Evolutionary conservation across 2,329 filamentous ascomycete species (phyloP).

Genomic region (Didymosphaeria variabile): DNA sequence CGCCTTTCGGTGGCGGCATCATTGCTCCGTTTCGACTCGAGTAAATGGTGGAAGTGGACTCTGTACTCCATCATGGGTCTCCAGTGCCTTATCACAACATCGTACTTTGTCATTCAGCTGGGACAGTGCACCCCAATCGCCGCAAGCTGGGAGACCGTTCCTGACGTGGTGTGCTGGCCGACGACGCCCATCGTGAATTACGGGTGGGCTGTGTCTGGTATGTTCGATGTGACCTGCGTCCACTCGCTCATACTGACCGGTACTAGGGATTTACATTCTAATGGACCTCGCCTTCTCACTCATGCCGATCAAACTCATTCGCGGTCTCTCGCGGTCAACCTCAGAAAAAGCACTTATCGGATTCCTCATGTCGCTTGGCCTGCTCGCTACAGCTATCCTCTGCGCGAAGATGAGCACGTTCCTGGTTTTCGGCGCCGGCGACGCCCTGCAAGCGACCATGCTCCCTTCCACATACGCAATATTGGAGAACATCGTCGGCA

Average conservation of each 20-base stretch:
- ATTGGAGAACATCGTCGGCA: constrained; percentile 37
- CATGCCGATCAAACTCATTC: constrained; percentile 36
- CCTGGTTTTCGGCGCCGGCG: constrained; percentile 31
- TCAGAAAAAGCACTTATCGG: constrained; percentile 38
- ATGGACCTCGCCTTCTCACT: constrained; percentile 40
- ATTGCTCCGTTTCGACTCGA: constrained; percentile 32
- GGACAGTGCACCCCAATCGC: constrained; percentile 36
- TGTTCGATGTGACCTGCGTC: background rate
- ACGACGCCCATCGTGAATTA: constrained; percentile 30
- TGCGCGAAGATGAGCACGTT: constrained; percentile 39
- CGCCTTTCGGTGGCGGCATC: constrained; percentile 38
- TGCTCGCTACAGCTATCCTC: constrained; percentile 33
- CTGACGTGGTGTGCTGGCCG: constrained; percentile 35
- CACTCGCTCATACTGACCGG: background rate
- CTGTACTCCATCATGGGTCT: constrained; percentile 35
- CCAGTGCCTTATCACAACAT: constrained; percentile 31
- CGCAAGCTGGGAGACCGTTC: constrained; percentile 33
- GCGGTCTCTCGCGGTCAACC: constrained; percentile 29
- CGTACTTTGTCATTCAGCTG: constrained; percentile 38
- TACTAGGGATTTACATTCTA: constrained; percentile 32
- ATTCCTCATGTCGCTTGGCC: constrained; percentile 33
- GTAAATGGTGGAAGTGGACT: constrained; percentile 29
- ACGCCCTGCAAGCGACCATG: constrained; percentile 37
- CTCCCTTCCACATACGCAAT: constrained; percentile 36
- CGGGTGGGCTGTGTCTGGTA: constrained; percentile 37